Base-by-base conservation (phyloP, 2,329 filamentous ascomycete genomes). In the Nannizzia gypsea region DNA sequence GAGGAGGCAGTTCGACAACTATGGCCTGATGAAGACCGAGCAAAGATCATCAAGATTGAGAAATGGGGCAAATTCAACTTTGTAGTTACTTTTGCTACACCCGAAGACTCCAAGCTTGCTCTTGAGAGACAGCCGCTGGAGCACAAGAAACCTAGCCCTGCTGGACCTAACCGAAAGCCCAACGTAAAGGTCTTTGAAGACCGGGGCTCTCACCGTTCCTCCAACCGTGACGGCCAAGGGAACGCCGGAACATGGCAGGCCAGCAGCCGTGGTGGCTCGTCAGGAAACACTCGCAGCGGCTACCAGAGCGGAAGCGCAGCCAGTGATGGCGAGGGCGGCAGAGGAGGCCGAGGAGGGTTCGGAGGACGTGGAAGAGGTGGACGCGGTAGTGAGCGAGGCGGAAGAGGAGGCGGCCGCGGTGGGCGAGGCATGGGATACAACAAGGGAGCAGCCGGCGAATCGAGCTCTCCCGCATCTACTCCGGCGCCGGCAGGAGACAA, bases 151-250 rank as follows among this genome's bases (percentile, higher is more conserved):
- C 81, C 83, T 64, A 81, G 81, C 44, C 81, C 72, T 59, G 71
- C 83, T 34, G 86, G 86, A 67, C 87, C 90, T 64, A 84, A 88
- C 63, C 87, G 86, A 64, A 88, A 87, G 74, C 89, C 90, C 13
- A 82, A 89, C 60, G 85, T 95, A 62, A 90, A 90, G 77, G 83
- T 90, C 68, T 96, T 90, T 76, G 83, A 88, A 69, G 85, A 87
- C 54, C 84, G 83, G 66, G 81, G 82, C 66, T 79, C 70, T 65
- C 73, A 71, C 70, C 78, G 72, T 63, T 70, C 60, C 66, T 20
- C 26, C 38, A 54, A 54, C 48, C 62, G 61, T 50, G 63, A 67
- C 22, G 65, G 65, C 42, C 72, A 73, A 59, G 74, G 80, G 56
- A 74, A 72, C 62, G 80, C 80, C 28, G 81, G 81, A 28, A 79